These are phyloP conservation scores for Aquilaria sinensis DNA, from an alignment of 345 rosid genomes.

Conservation along the genomic window DNA sequence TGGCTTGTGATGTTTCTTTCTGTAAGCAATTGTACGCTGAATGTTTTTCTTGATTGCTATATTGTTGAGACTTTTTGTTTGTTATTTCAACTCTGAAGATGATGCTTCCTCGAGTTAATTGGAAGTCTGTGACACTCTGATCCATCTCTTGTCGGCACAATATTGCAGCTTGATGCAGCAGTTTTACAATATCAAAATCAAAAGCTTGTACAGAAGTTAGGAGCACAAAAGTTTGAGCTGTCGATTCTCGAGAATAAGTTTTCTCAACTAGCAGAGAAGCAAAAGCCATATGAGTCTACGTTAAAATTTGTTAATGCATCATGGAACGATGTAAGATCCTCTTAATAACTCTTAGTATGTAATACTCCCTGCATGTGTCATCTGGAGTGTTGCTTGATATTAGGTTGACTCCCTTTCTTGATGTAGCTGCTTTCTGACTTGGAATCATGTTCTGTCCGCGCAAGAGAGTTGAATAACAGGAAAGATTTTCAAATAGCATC, in stretches of 20 bases:
- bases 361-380: background rate
- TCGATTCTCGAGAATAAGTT: slow-evolving; percentile 57
- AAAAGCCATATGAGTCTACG: slow-evolving; percentile 44
- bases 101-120: no score
- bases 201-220: slow-evolving; percentile 77
- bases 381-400: slow-evolving; percentile 7
- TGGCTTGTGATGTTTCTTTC: no score
- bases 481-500: slow-evolving; percentile 23
- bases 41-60: no score
- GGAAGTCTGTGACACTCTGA: background rate
- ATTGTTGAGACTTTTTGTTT: no score
- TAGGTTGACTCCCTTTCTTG: slow-evolving; percentile 22
- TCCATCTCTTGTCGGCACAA: slow-evolving; percentile 1
- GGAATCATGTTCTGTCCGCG: slow-evolving; percentile 46
- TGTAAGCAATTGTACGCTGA: no score
- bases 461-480: slow-evolving; percentile 36
- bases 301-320: slow-evolving; percentile 56
- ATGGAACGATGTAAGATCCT: slow-evolving; percentile 59
- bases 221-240: slow-evolving; percentile 73
- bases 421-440: slow-evolving; percentile 53
- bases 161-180: slow-evolving; percentile 58
- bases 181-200: slow-evolving; percentile 89
- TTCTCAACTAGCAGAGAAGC: slow-evolving; percentile 49
- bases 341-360: background rate
- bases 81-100: no score